Evolutionary conservation across 2,329 filamentous ascomycete genomes (phyloP), one percentile per base, ranked within the genome.

Genomic region (Diaporthe capsici): DNA sequence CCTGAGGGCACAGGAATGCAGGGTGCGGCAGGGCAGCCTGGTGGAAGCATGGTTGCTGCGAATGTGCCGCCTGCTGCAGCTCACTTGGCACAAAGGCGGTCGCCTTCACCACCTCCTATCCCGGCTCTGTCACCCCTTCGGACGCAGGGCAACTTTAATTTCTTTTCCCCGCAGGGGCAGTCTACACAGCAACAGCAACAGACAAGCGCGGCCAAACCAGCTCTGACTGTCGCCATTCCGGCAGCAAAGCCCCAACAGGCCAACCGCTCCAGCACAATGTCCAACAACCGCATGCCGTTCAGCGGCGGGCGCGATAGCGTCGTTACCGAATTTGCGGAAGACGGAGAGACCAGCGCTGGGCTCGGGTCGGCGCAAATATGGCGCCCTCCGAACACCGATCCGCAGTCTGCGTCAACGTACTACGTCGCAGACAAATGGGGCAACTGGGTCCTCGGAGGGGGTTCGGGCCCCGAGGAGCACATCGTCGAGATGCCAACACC

Each of bases 281-380:
- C 77, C 39, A 71, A 60, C 55, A 51, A 63, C 65, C 73, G 77
- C 22, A 73, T 72, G 60, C 67, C 60, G 10, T 63, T 75, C 47
- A 55, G 51, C 61, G 77, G 77, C 51, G 80, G 82, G 13, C 83
- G 83, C 31, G 85, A 87, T 74, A 87, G 89, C 81, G 83, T 86
- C 74, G 82, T 89, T 77, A 87, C 88, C 12, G 85, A 91, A 81
- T 88, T 90, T 75, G 88, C 90, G 76, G 86, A 90, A 81, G 86
- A 89, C 78, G 82, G 88, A 76, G 82, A 85, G 79, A 75, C 80
- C 76, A 78, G 82, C 75, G 60, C 84, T 68, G 75, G 73, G 10
- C 61, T 53, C 5, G 79, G 85, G 77, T 82, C 81, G 2, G 81
- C 80, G n/a, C 85, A 87, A 73, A 85, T 90, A 61, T 90, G 89